A percentile compares a stretch with the other conserved stretches of the same genome.
Conservation (phyloP, 805 yeast species). For the Candida multigemmis region DNA sequence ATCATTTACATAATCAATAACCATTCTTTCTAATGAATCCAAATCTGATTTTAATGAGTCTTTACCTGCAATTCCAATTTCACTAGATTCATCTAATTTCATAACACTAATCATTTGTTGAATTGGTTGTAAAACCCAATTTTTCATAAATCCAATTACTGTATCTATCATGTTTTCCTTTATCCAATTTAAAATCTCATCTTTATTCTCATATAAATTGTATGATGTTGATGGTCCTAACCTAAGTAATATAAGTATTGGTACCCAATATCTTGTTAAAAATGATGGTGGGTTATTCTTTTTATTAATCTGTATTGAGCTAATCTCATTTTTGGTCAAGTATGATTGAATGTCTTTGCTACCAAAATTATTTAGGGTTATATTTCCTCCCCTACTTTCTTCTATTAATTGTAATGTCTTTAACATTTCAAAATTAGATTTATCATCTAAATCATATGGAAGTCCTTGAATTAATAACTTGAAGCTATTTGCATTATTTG, state of each 20-base stretch:
- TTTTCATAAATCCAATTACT: slow-evolving; percentile 52
- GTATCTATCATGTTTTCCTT: slow-evolving; percentile 56
- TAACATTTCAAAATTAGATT: too few relatives aligned
- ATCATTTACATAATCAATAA: slow-evolving; percentile 49
- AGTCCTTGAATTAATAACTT: too few relatives aligned
- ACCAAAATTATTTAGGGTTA: too few relatives aligned
- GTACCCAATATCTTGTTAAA: slow-evolving; percentile 60
- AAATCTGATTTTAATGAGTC: slow-evolving; percentile 73
- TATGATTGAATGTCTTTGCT: too few relatives aligned
- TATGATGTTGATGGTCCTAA: slow-evolving; percentile 47
- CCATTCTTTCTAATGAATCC: slow-evolving; percentile 81
- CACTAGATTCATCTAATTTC: slow-evolving; percentile 63
- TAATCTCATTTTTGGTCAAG: not conserved
- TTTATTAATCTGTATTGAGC: too few relatives aligned
- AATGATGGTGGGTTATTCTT: slow-evolving; percentile 25
- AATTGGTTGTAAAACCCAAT: slow-evolving; percentile 80
- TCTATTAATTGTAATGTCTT: too few relatives aligned
- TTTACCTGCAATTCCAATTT: slow-evolving; percentile 70
- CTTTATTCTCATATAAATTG: slow-evolving; percentile 41
- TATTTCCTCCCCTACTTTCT: too few relatives aligned
- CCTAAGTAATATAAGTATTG: slow-evolving; percentile 25
- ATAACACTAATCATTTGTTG: slow-evolving; percentile 66
- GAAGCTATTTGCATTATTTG: too few relatives aligned
- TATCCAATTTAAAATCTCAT: slow-evolving; percentile 47
- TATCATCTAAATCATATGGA: too few relatives aligned